Evolutionary conservation across 1,284 basidiomycete species (phyloP), one percentile per base, ranked within the genome.

Genomic region (Pseudozyma pruni): DNA sequence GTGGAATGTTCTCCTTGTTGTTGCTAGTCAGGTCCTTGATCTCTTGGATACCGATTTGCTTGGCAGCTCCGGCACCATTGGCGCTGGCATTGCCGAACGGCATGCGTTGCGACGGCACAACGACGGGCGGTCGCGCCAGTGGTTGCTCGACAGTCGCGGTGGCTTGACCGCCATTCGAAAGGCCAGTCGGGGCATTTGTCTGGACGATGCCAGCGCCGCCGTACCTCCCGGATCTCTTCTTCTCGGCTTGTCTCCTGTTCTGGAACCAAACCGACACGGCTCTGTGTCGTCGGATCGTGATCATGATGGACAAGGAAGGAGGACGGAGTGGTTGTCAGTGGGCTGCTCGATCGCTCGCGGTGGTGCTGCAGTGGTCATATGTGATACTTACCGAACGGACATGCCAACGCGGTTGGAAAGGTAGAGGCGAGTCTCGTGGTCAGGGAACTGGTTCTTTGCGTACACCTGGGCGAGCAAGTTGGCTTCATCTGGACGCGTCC

Each of bases 211-310:
- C 66, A 10, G 68, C 48, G 33, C 66, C 70, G 27, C 69, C 52
- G 40, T 70, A 81, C 11, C 79, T 60, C 39, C 63, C 57, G 5
- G 79, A 78, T n/a, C 79, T 57, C 53, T 81, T 81, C 74, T 79
- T 79, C 29, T 79, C 76, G n/a, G 79, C 78, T 40, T 81, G 79
- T 22, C 79, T 44, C 19, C 77, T 57, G 57, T 81, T 81, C 55
- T 81, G 79, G 54, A 81, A 81, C 79, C 79, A 81, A 13, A 81
- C 74, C 13, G 78, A 79, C 8, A 81, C 75, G 16, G 69, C 64
- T 47, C 66, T 69, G 61, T 37, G 43, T 4, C 20, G 8, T 7
- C 27, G 27, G 27, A 29, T 29, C 43, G n/a, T 25, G 40, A n/a
- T 38, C 23, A 37, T 11, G 17, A 16, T 22, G 23, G 22, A 31